Evolutionary conservation across 116 monocot genomes (phyloP), one percentile per base, ranked within the genome.

Genomic region (Posidonia oceanica): DNA sequence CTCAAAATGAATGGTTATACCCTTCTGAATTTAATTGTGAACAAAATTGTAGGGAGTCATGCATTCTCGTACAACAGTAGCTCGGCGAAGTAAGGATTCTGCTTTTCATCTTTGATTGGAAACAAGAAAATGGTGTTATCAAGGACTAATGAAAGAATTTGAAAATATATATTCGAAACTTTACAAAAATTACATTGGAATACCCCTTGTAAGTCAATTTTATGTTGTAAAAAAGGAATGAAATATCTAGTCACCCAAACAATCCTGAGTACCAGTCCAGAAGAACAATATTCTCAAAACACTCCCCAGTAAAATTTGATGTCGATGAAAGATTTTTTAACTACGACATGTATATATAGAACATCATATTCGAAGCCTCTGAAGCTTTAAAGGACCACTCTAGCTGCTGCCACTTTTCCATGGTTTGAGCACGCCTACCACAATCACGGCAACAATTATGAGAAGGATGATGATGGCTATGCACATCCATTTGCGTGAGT

Each of bases 401-500:
- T 69, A 15, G 36, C 39, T 56, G 69, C 17, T 70, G 53, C 44
- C 22, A 15, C 18, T 72, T 7, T 61, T 3, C 86, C 86, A 86
- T 22, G 86, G 86, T 75, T 83, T 79, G 39, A 86, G 18, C 59
- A 86, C 73, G 3, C 64, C 71, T 4, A 83, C 70, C 16, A 86
- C 83, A 5, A 83, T 75, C 29, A 86, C 60, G 37, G 66, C 75
- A 14, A 83, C 77, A 61, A 86, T 80, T 2, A 86, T 63, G 48
- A 86, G 77, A 63, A 86, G 83, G 54, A 86, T 72, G 23, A 86
- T 72, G 17, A 86, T 83, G 20, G 77, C 80, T 29, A 83, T 80
- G 75, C 86, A 86, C 83, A 80, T 83, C 75, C 86, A 86, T 61
- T 86, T 86, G 42, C 86, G 74, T 2, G 83, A 80, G 54, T 75